Conservation (phyloP, 2,329 filamentous ascomycete species). For the Claviceps citrina region DNA sequence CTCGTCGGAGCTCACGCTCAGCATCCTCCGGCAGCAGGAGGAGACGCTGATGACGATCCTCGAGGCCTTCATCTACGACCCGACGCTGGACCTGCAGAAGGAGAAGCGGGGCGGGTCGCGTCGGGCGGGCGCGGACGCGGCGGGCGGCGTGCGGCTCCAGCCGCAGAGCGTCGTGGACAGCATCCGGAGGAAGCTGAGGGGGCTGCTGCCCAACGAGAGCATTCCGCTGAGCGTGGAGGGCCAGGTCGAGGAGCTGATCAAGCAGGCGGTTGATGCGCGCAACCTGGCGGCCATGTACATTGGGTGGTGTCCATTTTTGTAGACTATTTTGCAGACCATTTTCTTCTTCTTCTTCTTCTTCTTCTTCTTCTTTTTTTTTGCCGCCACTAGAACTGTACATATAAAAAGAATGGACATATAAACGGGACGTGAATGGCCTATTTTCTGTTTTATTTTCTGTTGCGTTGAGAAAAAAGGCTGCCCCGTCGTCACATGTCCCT, state of each 20-base stretch:
- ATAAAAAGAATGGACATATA: no score
- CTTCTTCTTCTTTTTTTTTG: no score
- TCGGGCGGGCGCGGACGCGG: constrained; percentile 18
- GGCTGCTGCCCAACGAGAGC: constrained; percentile 69
- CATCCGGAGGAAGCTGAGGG: constrained; percentile 74
- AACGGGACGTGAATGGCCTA: no score
- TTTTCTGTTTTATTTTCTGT: no score
- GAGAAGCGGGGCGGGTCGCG: constrained; percentile 45
- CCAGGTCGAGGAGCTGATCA: constrained; percentile 89
- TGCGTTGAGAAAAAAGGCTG: no score
- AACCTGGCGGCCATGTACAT: constrained; percentile 93
- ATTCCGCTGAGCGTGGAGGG: constrained; percentile 91
- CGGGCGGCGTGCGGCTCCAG: constrained; percentile 32
- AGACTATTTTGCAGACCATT: no score
- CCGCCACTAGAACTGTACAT: no score
- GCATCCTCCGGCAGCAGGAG: constrained; percentile 74
- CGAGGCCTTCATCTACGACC: constrained; percentile 93
- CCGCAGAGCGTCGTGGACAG: constrained; percentile 70
- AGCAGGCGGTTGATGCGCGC: constrained; percentile 63
- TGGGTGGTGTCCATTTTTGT: constrained; percentile 62
- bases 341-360: no score
- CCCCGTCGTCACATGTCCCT: no score
- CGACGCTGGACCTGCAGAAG: constrained; percentile 75
- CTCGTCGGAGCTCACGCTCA: constrained; percentile 76
- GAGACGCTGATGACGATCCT: constrained; percentile 95